Conservation (phyloP, 441 rosid genomes). For the Lepidium campestre region DNA sequence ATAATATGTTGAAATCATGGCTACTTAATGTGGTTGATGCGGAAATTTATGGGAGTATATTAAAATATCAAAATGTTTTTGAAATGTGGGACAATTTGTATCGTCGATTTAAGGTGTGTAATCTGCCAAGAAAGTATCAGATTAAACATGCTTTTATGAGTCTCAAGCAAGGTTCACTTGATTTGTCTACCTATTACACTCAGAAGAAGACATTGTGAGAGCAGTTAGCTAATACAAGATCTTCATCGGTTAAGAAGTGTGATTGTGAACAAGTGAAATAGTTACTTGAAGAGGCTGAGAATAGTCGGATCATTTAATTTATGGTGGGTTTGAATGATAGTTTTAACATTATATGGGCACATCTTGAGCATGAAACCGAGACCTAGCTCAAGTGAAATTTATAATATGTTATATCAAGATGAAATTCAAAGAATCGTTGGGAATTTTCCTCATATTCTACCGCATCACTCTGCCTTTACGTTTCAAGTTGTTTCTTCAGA, state of each 20-base stretch:
- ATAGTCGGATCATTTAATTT: background rate
- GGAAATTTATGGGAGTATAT: background rate
- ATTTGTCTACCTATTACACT: background rate
- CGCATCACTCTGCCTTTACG: background rate
- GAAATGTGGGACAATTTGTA: background rate
- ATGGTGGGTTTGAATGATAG: background rate
- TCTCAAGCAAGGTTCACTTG: background rate
- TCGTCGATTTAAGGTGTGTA: background rate
- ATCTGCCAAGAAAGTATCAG: background rate
- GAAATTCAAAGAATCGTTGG: too few species aligned
- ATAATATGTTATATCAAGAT: background rate
- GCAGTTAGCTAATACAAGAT: background rate
- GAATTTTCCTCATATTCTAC: background rate
- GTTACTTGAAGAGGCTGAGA: background rate
- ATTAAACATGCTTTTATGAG: background rate
- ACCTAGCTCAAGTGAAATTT: too few species aligned
- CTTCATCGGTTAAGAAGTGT: background rate
- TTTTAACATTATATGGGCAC: too few species aligned
- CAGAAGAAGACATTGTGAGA: background rate
- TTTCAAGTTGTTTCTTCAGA: background rate
- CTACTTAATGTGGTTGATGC: background rate
- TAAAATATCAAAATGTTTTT: background rate
- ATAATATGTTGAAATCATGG: too few species aligned
- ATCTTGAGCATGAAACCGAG: background rate
- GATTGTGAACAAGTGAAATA: background rate